Percentiles rank a stretch among this genome's conserved stretches.
These are phyloP conservation scores for Phytophthora sp. DNA, from an alignment of 352 stramenopile genomes.

Conservation along the genomic window DNA sequence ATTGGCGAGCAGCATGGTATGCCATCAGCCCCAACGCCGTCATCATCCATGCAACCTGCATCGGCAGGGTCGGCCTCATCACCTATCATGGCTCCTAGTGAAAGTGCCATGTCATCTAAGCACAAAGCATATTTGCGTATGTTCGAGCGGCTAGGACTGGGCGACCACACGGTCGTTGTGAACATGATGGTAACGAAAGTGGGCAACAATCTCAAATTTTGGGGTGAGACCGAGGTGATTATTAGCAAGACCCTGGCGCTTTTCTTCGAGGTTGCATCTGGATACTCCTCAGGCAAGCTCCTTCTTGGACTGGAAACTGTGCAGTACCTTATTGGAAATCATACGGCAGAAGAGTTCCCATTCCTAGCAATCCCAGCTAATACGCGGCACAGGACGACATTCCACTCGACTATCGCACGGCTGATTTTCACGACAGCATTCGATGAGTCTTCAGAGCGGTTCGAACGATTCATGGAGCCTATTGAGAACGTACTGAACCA, in stretches of 20 bases:
- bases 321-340: slow-evolving; percentile 96
- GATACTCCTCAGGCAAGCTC: slow-evolving; percentile 97
- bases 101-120: slow-evolving; percentile 87
- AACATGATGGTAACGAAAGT: slow-evolving; percentile 99
- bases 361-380: slow-evolving; percentile 95
- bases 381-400: slow-evolving; percentile 95
- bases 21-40: slow-evolving; percentile 73
- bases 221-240: slow-evolving; percentile 96
- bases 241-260: slow-evolving; percentile 96
- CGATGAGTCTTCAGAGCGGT: slow-evolving; percentile 93
- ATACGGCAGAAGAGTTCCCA: slow-evolving; percentile 97
- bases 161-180: slow-evolving; percentile 96
- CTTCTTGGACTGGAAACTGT: slow-evolving; percentile 97
- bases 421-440: slow-evolving; percentile 96
- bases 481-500: slow-evolving; percentile 86
- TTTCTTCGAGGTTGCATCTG: slow-evolving; percentile 97
- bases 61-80: slow-evolving; percentile 43
- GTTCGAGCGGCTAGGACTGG: slow-evolving; percentile 97
- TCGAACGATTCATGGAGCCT: slow-evolving; percentile 97
- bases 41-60: slow-evolving; percentile 49
- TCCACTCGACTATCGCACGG: slow-evolving; percentile 96
- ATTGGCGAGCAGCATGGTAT: slow-evolving; percentile 92
- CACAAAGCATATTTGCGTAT: slow-evolving; percentile 97
- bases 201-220: slow-evolving; percentile 99
- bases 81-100: slow-evolving; percentile 83